Evolutionary conservation across 2,329 filamentous ascomycete genomes (phyloP), one percentile per base, ranked within the genome.

Genomic region (Pseudogymnoascus sp.): DNA sequence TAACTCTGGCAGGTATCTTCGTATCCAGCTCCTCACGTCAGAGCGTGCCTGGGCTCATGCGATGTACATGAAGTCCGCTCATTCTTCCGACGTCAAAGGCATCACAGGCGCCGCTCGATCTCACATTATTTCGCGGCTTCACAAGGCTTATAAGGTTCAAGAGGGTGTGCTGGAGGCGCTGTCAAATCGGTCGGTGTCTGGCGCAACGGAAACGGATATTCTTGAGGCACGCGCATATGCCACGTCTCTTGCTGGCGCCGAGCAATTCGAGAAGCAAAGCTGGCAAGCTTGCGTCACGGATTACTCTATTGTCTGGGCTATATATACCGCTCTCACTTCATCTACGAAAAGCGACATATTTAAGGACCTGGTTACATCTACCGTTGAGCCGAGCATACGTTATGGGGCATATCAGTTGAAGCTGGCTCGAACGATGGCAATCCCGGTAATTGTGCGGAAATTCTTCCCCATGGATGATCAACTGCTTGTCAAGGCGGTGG

Each of bases 21-120:
- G 89, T 69, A 81, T 97, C n/a, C 81, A 93, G 34, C 82, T 99
- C 64, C 85, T 97, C 72, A 90, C 87, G 41, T 87, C 93, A 66
- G 95, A 99, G 79, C 85, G 95, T 68, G 91, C 93, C 62, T 98
- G 92, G 91, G 93, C 95, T 39, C 89, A 96, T 76, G 93, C 93
- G 65, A 96, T 98, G 92, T 87, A 90, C 74, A 92, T 97, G 83
- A 97, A 96, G 77, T 85, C 91, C 3, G 80, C 85, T 19, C 91
- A 96, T 74, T 85, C 90, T 41, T 84, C 90, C 70, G 91, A 95
- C 70, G 86, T 88, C 66, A 90, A 91, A 75, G 88, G 87, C 60
- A 89, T 96, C 68, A 85, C 87, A 28, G 89, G 92, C 66, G 86
- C 89, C 62, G 89, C 90, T 16, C 87, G 92, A 73, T 89, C 89